phyloP scores from a whole-genome alignment of 345 rosid species.

The Lepidium didymum region DNA sequence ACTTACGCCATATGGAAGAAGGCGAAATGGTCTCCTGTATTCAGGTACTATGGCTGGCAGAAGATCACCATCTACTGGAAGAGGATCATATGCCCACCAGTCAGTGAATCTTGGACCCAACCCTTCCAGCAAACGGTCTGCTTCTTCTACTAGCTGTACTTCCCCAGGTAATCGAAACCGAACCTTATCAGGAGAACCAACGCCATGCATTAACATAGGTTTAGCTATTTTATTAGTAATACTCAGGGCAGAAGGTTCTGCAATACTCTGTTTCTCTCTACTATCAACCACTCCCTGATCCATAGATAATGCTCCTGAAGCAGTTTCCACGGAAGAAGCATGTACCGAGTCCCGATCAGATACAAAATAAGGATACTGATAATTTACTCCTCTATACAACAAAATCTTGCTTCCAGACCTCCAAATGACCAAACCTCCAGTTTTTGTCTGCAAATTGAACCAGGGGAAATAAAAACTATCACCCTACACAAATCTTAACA shows the following conservation, averaged over 20 bases:
- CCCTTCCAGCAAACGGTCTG: slow-evolving; percentile 71
- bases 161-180: slow-evolving; percentile 83
- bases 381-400: slow-evolving; percentile 73
- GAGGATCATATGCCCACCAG: slow-evolving; percentile 97
- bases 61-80: slow-evolving; percentile 89
- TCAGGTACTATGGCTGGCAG: slow-evolving; percentile 74
- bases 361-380: slow-evolving; percentile 74
- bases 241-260: slow-evolving; percentile 22
- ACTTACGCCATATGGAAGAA: slow-evolving; percentile 84
- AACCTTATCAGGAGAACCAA: slow-evolving; percentile 66
- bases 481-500: background rate
- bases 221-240: slow-evolving; percentile 20
- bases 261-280: slow-evolving; percentile 19
- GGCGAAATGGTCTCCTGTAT: slow-evolving; percentile 81
- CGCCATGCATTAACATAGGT: slow-evolving; percentile 46
- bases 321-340: slow-evolving; percentile 29
- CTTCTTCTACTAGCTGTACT: slow-evolving; percentile 65
- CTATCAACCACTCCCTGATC: slow-evolving; percentile 23
- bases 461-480: slow-evolving; percentile 9
- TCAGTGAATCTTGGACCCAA: slow-evolving; percentile 84
- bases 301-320: slow-evolving; percentile 11
- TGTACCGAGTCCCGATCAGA: slow-evolving; percentile 27
- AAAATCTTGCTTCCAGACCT: slow-evolving; percentile 83
- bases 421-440: slow-evolving; percentile 96
- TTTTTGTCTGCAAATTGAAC: slow-evolving; percentile 55